A percentile compares a stretch with the other conserved stretches of the same genome.
phyloP scores from a whole-genome alignment of 2,329 filamentous ascomycete species.

The Pseudocercospora fijiensis region DNA sequence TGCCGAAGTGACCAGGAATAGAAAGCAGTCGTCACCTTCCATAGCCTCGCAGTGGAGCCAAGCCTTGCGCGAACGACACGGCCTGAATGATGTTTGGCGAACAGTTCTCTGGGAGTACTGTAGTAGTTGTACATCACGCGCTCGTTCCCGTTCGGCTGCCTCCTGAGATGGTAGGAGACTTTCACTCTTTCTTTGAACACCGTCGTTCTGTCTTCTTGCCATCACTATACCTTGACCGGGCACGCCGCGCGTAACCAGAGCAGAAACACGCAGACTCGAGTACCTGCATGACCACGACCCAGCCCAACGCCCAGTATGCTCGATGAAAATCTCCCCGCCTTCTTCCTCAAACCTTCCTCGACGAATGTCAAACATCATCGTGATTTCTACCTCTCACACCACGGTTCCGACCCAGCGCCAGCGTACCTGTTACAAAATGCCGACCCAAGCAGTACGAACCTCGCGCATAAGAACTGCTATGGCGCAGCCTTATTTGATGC shows the following conservation, averaged over 20 bases:
- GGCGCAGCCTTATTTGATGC: constrained; percentile 82
- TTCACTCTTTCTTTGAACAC: not conserved
- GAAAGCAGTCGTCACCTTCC: constrained; percentile 4
- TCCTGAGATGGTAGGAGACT: not conserved
- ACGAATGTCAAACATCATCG: constrained; percentile 54
- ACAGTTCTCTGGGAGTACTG: not conserved
- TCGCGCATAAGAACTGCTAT: constrained; percentile 76
- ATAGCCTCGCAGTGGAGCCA: constrained; percentile 6
- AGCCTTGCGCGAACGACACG: constrained; percentile 5
- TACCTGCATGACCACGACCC: not conserved
- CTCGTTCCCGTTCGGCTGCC: not conserved
- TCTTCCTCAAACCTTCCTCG: constrained; percentile 58
- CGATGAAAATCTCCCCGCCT: constrained; percentile 68
- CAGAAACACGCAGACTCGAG: not conserved
- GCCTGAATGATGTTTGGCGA: not conserved
- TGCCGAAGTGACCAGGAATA: constrained; percentile 1
- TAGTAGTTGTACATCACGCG: not conserved
- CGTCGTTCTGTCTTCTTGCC: not conserved
- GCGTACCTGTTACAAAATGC: constrained; percentile 78
- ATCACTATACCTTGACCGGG: not conserved
- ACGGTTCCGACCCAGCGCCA: constrained; percentile 76
- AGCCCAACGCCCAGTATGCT: constrained; percentile 16
- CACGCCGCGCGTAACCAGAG: not conserved
- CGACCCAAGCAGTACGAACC: constrained; percentile 61
- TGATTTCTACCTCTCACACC: constrained; percentile 60